Evolutionary conservation across 306 rosid species (phyloP).

Genomic region (Cicer pinnatifidum): DNA sequence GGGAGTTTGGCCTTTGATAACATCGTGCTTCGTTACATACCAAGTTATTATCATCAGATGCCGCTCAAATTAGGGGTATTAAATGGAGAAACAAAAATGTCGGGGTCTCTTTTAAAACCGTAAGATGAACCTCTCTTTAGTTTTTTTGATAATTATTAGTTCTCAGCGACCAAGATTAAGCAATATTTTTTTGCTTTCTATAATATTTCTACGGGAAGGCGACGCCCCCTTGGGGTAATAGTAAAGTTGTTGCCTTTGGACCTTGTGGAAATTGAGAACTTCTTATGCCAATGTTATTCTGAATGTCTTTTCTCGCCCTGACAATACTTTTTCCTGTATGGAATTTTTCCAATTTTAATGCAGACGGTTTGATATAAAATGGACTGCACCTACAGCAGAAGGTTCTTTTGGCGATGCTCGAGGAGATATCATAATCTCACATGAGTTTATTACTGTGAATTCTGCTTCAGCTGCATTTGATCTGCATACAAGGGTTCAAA

Average conservation of each 20-base stretch:
- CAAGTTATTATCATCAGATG: constrained; percentile 67
- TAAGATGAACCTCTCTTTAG: constrained; percentile 52
- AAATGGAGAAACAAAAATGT: constrained; percentile 86
- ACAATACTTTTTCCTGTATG: constrained; percentile 21
- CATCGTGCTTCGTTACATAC: constrained; percentile 77
- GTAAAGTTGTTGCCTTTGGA: constrained; percentile 12
- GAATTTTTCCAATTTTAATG: constrained; percentile 31
- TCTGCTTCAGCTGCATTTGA: constrained; percentile 91
- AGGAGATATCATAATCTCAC: constrained; percentile 81
- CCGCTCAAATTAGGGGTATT: constrained; percentile 75
- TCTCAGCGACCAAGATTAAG: constrained; percentile 23
- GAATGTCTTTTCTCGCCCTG: neutral
- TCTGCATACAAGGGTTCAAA: constrained; percentile 62
- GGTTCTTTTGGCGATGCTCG: constrained; percentile 88
- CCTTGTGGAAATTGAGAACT: neutral
- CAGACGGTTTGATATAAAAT: constrained; percentile 84
- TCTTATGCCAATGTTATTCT: constrained; percentile 19
- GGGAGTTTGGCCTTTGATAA: constrained; percentile 85
- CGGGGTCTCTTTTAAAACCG: constrained; percentile 93
- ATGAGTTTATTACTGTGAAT: constrained; percentile 63
- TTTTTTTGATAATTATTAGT: constrained; percentile 24
- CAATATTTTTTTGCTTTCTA: constrained; percentile 25
- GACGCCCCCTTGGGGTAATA: constrained; percentile 16
- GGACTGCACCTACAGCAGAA: constrained; percentile 88
- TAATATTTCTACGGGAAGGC: constrained; percentile 11